A percentile compares a stretch with the other conserved stretches of the same genome.
phyloP scores from a whole-genome alignment of 2,329 filamentous ascomycete genomes.

The Byssothecium circinans region DNA sequence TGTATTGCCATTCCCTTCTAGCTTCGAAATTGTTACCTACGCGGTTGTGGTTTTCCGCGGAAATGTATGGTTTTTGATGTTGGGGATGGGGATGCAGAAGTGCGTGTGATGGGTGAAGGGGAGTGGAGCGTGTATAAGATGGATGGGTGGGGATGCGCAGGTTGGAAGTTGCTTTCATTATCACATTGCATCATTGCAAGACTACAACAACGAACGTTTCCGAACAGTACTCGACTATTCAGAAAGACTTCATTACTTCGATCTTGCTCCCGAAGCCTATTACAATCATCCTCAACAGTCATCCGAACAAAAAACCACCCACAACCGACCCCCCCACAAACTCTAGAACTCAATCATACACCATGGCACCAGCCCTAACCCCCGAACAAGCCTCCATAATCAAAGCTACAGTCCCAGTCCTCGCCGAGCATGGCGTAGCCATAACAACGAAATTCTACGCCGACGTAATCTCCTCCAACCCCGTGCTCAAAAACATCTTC shows the following conservation, averaged over 20 bases:
- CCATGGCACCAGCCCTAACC: constrained; percentile 53
- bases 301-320: neutral
- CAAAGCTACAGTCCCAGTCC: constrained; percentile 69
- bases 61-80: constrained; percentile 1
- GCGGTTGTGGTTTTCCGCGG: neutral
- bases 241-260: too few species aligned
- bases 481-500: constrained; percentile 70
- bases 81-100: neutral
- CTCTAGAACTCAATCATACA: neutral
- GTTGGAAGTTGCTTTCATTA: neutral
- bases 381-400: constrained; percentile 65
- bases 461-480: constrained; percentile 66
- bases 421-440: constrained; percentile 66
- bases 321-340: neutral
- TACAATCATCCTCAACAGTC: neutral
- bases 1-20: neutral
- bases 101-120: neutral
- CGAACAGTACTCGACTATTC: neutral
- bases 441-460: constrained; percentile 75
- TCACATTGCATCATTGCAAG: neutral
- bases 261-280: neutral
- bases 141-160: too few species aligned
- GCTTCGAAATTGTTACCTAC: neutral
- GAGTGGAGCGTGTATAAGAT: neutral
- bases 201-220: neutral